Percentiles rank a stretch among this genome's conserved stretches.
phyloP scores from a whole-genome alignment of 169 alveolate genomes.

The Babesia caballi region DNA sequence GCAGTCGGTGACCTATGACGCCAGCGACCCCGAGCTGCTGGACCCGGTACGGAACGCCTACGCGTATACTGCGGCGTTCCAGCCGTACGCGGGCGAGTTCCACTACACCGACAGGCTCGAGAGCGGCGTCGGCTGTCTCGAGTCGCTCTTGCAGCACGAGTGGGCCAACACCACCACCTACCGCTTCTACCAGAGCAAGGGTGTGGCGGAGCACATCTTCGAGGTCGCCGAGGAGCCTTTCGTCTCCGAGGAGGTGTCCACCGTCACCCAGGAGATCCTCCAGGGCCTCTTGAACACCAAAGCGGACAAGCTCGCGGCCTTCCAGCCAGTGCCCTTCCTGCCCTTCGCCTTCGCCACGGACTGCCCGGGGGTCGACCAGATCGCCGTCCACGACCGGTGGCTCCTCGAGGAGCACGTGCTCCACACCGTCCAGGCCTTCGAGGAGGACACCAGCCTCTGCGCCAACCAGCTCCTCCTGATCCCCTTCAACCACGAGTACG shows the following conservation, averaged over 20 bases:
- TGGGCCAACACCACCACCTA: slow-evolving; percentile 55
- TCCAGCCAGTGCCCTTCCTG: slow-evolving; percentile 29
- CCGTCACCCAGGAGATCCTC: slow-evolving; percentile 38
- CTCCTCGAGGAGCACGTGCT: slow-evolving; percentile 54
- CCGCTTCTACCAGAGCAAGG: slow-evolving; percentile 66
- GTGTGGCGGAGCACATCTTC: slow-evolving; percentile 33
- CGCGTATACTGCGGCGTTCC: slow-evolving; percentile 30
- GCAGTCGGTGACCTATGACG: not conserved
- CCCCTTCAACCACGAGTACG: slow-evolving; percentile 41
- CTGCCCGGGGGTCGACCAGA: not conserved
- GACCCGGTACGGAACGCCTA: slow-evolving; percentile 24
- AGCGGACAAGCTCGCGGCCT: not conserved
- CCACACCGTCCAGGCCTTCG: slow-evolving; percentile 35
- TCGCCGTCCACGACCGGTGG: slow-evolving; percentile 44
- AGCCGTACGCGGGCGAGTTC: not conserved
- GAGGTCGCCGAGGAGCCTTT: not conserved
- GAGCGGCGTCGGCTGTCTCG: slow-evolving; percentile 36
- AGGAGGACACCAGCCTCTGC: slow-evolving; percentile 42
- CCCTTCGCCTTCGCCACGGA: slow-evolving; percentile 6
- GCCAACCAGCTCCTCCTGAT: slow-evolving; percentile 52
- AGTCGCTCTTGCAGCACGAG: slow-evolving; percentile 39
- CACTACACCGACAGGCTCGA: slow-evolving; percentile 26
- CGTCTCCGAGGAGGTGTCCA: not conserved
- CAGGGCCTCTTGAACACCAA: slow-evolving; percentile 25
- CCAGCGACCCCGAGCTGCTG: not conserved